Percentiles rank a stretch among this genome's conserved stretches.
Evolutionary conservation across 2,329 filamentous ascomycete genomes (phyloP).

Genomic region (Diaporthe sp.): DNA sequence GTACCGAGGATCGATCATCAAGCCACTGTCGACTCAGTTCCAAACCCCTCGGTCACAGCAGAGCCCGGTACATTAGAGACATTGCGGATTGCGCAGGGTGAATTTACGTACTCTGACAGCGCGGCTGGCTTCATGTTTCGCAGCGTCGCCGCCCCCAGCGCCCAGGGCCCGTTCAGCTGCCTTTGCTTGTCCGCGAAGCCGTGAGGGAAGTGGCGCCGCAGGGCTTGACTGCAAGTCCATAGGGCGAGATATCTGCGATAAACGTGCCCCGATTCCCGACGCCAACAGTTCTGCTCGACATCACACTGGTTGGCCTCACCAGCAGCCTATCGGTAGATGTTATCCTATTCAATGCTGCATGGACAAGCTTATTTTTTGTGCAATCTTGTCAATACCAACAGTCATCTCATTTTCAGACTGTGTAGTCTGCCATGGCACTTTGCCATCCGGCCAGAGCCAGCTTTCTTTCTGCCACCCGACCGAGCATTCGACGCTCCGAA

Average conservation of each 20-base stretch:
- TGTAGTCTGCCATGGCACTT: neutral
- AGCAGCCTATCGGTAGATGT: constrained; percentile 2
- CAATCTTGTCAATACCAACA: neutral
- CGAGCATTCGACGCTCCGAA: neutral
- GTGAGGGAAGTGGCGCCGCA: neutral
- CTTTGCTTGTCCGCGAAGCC: neutral
- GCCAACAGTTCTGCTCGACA: neutral
- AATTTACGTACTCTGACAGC: constrained; percentile 32
- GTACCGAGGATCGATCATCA: constrained; percentile 14
- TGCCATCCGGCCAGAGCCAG: neutral
- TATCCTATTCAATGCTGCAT: neutral
- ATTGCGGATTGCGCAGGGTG: constrained; percentile 19
- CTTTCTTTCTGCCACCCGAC: neutral
- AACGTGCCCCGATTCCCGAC: neutral
- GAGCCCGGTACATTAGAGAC: neutral
- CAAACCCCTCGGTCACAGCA: constrained; percentile 22
- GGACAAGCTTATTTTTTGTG: neutral
- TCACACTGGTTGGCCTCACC: constrained; percentile 10
- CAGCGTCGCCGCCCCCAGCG: neutral
- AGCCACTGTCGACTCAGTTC: constrained; percentile 15
- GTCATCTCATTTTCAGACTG: neutral
- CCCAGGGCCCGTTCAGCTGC: constrained; percentile 1
- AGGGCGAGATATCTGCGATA: neutral
- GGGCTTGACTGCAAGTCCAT: neutral
- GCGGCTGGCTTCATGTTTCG: constrained; percentile 17